Base-by-base conservation (phyloP, 192 early-diverging fungal species). In the Rhizophagus prolifer region DNA sequence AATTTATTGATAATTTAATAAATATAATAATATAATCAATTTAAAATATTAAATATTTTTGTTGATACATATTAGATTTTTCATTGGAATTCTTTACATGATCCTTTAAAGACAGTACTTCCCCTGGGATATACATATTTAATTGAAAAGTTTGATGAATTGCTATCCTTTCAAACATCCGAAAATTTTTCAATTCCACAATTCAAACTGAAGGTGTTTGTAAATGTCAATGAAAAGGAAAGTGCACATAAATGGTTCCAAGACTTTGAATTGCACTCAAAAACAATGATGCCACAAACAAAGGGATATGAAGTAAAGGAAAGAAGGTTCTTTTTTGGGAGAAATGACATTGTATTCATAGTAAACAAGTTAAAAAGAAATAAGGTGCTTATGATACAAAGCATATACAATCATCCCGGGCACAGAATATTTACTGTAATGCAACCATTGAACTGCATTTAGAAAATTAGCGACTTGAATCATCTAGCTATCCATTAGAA, bases 271-370 rank as follows among this genome's bases (percentile, higher is more conserved):
- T 61, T 5, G 0, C 26, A 26, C 3, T 61, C 9, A 61, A 61
- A 61, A 61, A 61, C 34, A 38, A 69, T 14, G 38, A 69, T 69
- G 67, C 9, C 14, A 9, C 30, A 69, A 36, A 69, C 67, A 3
- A 69, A 41, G 9, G 34, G 26, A 2, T 69, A 30, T 19, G 16
- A 16, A 41, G 16, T 69, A 30, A 69, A 31, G 9, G 67, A 8
- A 36, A 69, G 38, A n/a, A 19, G 31, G 12, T 2, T 69, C 12
- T 23, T 69, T 41, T 69, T 69, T 38, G 3, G 67, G 2, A 5
- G 28, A 9, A n/a, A 69, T 3, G 31, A n/a, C 34, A 69, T 31
- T 69, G 67, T 16, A 69, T 69, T 31, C 67, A 69, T 69, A 69
- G 36, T 2, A 31, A 69, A 14, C 2, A 69, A 69, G 67, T 69